Conservation (phyloP, 1,284 basidiomycete genomes). For the Abortiporus biennis region DNA sequence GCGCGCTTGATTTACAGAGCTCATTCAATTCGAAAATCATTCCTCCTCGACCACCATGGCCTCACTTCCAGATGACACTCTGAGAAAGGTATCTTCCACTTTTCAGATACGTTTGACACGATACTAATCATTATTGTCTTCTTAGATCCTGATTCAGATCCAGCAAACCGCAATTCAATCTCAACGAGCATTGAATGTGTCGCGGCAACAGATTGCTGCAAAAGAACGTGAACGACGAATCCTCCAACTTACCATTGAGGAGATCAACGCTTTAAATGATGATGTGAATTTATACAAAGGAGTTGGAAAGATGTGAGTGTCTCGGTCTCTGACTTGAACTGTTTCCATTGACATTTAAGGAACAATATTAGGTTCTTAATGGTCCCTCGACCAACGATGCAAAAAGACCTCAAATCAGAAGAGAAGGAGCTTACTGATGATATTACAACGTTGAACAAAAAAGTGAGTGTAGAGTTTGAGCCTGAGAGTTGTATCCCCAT, state of each 20-base stretch:
- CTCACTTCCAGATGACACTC: constrained; percentile 78
- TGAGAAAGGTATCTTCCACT: constrained; percentile 59
- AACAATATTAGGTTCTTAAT: constrained; percentile 75
- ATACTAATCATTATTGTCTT: background rate
- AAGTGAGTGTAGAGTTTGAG: constrained; percentile 36
- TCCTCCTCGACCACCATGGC: constrained; percentile 42
- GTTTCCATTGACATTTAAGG: constrained; percentile 5
- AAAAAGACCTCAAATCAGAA: constrained; percentile 63
- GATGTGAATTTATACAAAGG: constrained; percentile 83
- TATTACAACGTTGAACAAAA: constrained; percentile 73
- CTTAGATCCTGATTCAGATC: constrained; percentile 84
- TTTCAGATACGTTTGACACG: background rate
- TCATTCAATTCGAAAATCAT: too few relatives aligned
- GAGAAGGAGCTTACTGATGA: constrained; percentile 83
- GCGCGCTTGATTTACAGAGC: too few relatives aligned
- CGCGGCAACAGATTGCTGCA: constrained; percentile 64
- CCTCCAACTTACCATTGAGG: constrained; percentile 80
- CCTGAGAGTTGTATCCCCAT: background rate
- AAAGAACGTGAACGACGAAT: constrained; percentile 87
- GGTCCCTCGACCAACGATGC: constrained; percentile 77
- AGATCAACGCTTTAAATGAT: constrained; percentile 58
- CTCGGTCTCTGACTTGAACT: background rate
- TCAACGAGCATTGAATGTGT: constrained; percentile 67
- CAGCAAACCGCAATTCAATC: constrained; percentile 81
- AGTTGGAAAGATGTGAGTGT: constrained; percentile 83